These are phyloP conservation scores for Verticillium longisporum DNA, from an alignment of 2,329 filamentous ascomycete species.

Conservation along the genomic window DNA sequence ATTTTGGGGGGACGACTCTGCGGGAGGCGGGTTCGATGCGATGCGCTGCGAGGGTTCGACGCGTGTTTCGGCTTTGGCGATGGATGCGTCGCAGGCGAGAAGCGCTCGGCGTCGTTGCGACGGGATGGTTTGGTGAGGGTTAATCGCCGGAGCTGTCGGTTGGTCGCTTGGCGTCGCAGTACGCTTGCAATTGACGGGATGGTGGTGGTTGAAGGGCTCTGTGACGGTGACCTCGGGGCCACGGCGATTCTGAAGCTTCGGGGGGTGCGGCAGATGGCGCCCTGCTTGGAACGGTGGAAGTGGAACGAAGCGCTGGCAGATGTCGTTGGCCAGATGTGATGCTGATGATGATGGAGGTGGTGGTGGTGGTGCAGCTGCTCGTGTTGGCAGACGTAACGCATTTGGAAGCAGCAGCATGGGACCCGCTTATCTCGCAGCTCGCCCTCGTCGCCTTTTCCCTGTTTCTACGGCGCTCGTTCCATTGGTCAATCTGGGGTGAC, in stretches of 20 bases:
- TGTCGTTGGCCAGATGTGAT: neutral
- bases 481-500: neutral
- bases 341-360: neutral
- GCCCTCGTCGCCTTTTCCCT: too few relatives aligned
- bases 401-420: too few relatives aligned
- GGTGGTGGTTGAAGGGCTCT: neutral
- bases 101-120: neutral
- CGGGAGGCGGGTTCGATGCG: neutral
- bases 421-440: too few relatives aligned
- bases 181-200: neutral
- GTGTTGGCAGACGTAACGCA: too few relatives aligned
- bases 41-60: neutral
- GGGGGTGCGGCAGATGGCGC: too few relatives aligned
- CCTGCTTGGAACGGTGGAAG: neutral
- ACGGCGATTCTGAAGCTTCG: neutral
- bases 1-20: slow-evolving; percentile 26
- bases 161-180: neutral
- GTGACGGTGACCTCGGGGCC: too few relatives aligned
- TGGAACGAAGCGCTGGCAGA: neutral
- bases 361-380: too few relatives aligned
- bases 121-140: neutral
- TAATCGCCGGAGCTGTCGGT: neutral
- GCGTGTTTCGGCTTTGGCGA: neutral
- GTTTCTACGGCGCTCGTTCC: neutral
- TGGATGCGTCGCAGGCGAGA: neutral